Percentiles rank a stretch among this genome's conserved stretches.
phyloP scores from a whole-genome alignment of 306 rosid genomes.

The Prinsepia uniflora region DNA sequence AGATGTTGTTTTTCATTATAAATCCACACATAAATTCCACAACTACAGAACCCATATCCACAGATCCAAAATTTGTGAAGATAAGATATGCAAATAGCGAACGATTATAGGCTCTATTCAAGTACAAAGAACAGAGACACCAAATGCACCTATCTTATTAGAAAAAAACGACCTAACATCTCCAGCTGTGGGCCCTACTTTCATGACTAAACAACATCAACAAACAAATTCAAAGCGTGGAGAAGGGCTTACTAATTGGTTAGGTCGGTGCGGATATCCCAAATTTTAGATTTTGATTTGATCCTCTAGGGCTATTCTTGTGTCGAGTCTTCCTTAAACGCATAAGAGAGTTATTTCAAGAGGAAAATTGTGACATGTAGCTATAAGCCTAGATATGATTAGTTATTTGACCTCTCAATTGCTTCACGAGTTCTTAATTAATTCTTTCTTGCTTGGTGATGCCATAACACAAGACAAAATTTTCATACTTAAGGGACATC shows the following conservation, averaged over 20 bases:
- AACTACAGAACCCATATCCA: slow-evolving; percentile 24
- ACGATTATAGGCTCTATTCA: slow-evolving; percentile 22
- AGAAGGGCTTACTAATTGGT: not conserved
- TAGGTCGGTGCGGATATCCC: too few species aligned
- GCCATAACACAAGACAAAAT: too few species aligned
- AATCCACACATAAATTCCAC: slow-evolving; percentile 31
- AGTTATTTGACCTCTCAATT: too few species aligned
- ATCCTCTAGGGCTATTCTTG: too few species aligned
- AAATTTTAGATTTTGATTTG: too few species aligned
- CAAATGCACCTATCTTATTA: slow-evolving; percentile 11
- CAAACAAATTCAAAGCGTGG: not conserved
- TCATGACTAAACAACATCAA: not conserved
- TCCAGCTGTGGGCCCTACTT: slow-evolving; percentile 21
- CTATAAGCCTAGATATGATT: too few species aligned
- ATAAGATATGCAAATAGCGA: slow-evolving; percentile 37
- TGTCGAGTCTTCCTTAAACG: too few species aligned
- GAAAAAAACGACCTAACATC: slow-evolving; percentile 17
- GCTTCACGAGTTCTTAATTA: too few species aligned
- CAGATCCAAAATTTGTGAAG: slow-evolving; percentile 21
- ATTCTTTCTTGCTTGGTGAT: too few species aligned
- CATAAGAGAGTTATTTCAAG: too few species aligned
- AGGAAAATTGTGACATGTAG: too few species aligned
- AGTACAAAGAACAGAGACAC: slow-evolving; percentile 41
- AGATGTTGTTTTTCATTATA: slow-evolving; percentile 32
- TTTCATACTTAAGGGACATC: too few species aligned